phyloP scores from a whole-genome alignment of 257 asterid genomes.

The Ballota nigra region DNA sequence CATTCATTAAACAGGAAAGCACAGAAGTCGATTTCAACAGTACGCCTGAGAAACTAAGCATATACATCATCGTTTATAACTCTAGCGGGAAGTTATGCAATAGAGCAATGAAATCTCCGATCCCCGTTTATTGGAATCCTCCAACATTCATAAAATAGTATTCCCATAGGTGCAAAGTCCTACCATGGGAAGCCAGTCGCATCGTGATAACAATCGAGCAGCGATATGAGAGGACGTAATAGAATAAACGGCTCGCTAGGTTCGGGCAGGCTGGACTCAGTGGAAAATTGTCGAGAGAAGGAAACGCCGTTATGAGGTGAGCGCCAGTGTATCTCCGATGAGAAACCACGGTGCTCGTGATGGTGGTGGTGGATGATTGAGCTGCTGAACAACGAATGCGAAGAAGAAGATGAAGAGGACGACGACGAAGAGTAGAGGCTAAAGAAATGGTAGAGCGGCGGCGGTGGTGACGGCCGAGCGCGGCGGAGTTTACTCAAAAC shows the following conservation, averaged over 20 bases:
- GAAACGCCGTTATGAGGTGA: slow-evolving; percentile 15
- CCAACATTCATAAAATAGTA: background rate
- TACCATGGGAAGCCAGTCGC: slow-evolving; percentile 52
- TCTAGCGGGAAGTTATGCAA: background rate
- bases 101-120: background rate
- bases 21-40: background rate
- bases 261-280: slow-evolving; percentile 17
- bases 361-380: slow-evolving; percentile 24
- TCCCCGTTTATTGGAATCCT: background rate
- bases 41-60: background rate
- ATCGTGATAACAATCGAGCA: slow-evolving; percentile 51
- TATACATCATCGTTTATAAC: background rate
- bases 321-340: slow-evolving; percentile 18
- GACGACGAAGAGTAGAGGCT: slow-evolving; percentile 23
- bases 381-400: slow-evolving; percentile 11
- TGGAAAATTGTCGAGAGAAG: slow-evolving; percentile 32
- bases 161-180: background rate
- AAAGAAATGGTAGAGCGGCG: slow-evolving; percentile 22
- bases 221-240: slow-evolving; percentile 35
- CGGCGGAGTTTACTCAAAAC: slow-evolving; percentile 36
- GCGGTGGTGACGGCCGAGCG: slow-evolving; percentile 16
- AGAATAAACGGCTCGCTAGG: slow-evolving; percentile 32
- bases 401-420: slow-evolving; percentile 13
- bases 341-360: slow-evolving; percentile 17
- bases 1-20: background rate